Conservation (phyloP, 192 early-diverging fungal species). For the Entophlyctis luteolus region DNA sequence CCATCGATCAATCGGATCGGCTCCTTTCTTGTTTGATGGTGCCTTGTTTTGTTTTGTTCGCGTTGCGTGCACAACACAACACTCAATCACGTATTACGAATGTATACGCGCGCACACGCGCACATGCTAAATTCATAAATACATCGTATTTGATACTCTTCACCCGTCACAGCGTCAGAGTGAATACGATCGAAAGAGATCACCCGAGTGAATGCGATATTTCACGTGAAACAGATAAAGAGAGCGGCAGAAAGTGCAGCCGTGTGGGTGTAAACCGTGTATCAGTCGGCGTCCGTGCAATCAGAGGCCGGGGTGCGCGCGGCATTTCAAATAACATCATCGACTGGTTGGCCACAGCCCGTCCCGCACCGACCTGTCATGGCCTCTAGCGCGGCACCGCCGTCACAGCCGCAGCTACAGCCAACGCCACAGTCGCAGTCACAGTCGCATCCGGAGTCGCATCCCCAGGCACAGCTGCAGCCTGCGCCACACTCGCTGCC, state of each 20-base stretch:
- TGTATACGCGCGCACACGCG: not conserved
- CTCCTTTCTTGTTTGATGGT: too few relatives aligned
- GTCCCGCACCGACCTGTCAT: too few relatives aligned
- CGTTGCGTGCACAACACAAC: too few relatives aligned
- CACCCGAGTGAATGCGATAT: too few relatives aligned
- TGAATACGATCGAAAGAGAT: not conserved
- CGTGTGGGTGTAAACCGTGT: not conserved
- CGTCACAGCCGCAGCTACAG: not conserved
- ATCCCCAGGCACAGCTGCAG: too few relatives aligned
- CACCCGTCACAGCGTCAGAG: not conserved
- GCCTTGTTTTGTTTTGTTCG: too few relatives aligned
- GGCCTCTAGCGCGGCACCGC: too few relatives aligned
- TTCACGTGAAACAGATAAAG: not conserved
- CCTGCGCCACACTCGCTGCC: too few relatives aligned
- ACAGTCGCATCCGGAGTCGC: conserved; percentile 37
- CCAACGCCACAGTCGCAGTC: not conserved
- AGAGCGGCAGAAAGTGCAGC: not conserved
- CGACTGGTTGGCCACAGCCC: not conserved
- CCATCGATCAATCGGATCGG: too few relatives aligned
- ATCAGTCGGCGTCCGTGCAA: not conserved
- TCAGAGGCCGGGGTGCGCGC: not conserved
- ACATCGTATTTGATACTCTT: not conserved
- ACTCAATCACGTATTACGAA: too few relatives aligned
- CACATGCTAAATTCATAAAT: not conserved
- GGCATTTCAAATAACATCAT: not conserved